These are phyloP conservation scores for Gigaspora rosea DNA, from an alignment of 192 early-diverging fungal genomes.

Conservation along the genomic window DNA sequence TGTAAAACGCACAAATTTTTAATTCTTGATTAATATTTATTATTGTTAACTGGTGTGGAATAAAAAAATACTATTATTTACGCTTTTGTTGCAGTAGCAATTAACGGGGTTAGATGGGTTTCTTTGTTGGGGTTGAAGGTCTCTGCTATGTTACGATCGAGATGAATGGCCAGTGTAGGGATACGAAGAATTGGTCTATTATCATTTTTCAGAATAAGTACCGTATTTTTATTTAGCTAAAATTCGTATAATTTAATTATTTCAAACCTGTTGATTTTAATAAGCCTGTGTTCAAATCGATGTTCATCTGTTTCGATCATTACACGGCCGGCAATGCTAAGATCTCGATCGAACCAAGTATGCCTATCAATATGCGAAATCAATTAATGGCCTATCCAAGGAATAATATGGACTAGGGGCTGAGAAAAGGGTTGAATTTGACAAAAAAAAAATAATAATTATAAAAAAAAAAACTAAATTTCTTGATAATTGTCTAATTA, in stretches of 20 bases:
- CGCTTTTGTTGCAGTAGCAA: conserved; percentile 71
- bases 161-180: conserved; percentile 95
- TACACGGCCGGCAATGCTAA: conserved; percentile 92
- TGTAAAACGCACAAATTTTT: background rate
- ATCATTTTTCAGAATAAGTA: background rate
- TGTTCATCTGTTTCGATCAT: conserved; percentile 67
- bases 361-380: conserved; percentile 42
- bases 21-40: background rate
- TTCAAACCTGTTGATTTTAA: conserved; percentile 63
- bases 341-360: conserved; percentile 99
- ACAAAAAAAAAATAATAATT: no score
- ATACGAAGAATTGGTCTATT: conserved; percentile 86
- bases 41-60: background rate
- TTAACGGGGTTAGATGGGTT: conserved; percentile 85
- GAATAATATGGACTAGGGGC: background rate
- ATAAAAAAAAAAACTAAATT: background rate
- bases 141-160: conserved; percentile 77
- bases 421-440: background rate
- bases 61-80: conserved; percentile 35
- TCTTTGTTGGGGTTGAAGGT: conserved; percentile 96
- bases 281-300: conserved; percentile 71
- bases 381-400: background rate
- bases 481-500: no score
- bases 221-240: background rate
- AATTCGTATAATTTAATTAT: background rate